Percentiles rank a stretch among this genome's conserved stretches.
These are phyloP conservation scores for Nicotiana paniculata DNA, from an alignment of 257 asterid species.

Conservation along the genomic window DNA sequence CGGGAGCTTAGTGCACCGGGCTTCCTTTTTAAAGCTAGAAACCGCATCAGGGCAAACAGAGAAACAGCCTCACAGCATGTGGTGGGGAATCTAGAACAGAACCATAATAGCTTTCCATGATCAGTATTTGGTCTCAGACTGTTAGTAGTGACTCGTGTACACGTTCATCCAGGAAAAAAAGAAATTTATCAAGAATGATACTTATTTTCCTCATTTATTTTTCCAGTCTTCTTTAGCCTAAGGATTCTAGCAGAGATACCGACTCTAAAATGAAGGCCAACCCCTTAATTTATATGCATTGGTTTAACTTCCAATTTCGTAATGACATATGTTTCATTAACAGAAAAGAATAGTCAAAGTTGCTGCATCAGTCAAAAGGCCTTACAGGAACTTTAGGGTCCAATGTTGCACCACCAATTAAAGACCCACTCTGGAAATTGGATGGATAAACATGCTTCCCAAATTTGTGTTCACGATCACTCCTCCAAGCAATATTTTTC, in stretches of 20 bases:
- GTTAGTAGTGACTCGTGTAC: neutral
- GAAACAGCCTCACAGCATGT: neutral
- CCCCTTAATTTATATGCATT: neutral
- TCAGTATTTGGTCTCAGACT: neutral
- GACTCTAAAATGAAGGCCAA: neutral
- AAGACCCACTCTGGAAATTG: constrained; percentile 66
- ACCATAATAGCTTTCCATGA: neutral
- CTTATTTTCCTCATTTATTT: neutral
- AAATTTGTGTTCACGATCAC: constrained; percentile 76
- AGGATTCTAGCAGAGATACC: neutral
- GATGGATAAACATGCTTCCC: constrained; percentile 63
- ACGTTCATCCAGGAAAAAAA: neutral
- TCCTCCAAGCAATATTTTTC: constrained; percentile 69
- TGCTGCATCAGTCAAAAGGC: constrained; percentile 13
- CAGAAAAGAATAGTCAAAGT: neutral
- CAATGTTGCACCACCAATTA: constrained; percentile 69
- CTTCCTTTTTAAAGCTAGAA: neutral
- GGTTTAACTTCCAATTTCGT: neutral
- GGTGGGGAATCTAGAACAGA: neutral
- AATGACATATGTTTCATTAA: neutral
- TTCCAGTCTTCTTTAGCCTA: neutral
- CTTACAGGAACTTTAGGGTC: constrained; percentile 61
- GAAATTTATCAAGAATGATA: neutral
- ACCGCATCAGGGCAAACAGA: neutral
- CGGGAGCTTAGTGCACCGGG: too few species aligned